Evolutionary conservation across 495 filamentous ascomycete species (phyloP).

Genomic region (Podospora bellae-mahoneyi): DNA sequence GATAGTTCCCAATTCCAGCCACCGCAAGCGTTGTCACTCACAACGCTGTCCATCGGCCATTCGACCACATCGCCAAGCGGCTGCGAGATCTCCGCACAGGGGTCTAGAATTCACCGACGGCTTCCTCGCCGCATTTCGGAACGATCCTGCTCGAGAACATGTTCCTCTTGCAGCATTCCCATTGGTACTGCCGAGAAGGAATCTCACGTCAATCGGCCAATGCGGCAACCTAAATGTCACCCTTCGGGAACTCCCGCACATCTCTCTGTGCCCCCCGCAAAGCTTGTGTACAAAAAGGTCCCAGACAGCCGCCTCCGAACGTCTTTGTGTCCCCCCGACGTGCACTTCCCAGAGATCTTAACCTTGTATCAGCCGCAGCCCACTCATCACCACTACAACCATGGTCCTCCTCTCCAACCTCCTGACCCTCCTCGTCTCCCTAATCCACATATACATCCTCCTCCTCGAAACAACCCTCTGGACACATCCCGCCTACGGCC

Average conservation of each 20-base stretch:
- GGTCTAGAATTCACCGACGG: neutral
- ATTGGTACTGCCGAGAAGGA: neutral
- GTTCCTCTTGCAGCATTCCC: neutral
- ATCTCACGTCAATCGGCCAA: neutral
- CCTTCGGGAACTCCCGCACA: neutral
- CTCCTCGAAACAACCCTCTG: conserved; percentile 35
- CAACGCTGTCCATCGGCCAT: neutral
- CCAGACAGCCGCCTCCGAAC: too few species aligned
- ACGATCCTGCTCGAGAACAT: neutral
- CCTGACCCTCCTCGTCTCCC: conserved; percentile 23
- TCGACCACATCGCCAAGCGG: neutral
- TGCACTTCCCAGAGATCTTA: neutral
- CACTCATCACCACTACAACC: neutral
- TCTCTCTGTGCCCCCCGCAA: neutral
- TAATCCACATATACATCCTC: conserved; percentile 36
- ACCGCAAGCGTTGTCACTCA: neutral
- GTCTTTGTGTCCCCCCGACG: neutral
- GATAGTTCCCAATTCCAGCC: neutral
- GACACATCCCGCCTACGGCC: conserved; percentile 30
- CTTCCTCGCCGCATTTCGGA: neutral
- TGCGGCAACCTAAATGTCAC: neutral
- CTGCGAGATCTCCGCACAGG: neutral
- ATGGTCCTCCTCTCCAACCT: conserved; percentile 27
- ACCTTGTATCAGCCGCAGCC: neutral
- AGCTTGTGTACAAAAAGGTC: neutral